phyloP scores from a whole-genome alignment of 1,284 basidiomycete genomes.

The Rugosomyces carneus region DNA sequence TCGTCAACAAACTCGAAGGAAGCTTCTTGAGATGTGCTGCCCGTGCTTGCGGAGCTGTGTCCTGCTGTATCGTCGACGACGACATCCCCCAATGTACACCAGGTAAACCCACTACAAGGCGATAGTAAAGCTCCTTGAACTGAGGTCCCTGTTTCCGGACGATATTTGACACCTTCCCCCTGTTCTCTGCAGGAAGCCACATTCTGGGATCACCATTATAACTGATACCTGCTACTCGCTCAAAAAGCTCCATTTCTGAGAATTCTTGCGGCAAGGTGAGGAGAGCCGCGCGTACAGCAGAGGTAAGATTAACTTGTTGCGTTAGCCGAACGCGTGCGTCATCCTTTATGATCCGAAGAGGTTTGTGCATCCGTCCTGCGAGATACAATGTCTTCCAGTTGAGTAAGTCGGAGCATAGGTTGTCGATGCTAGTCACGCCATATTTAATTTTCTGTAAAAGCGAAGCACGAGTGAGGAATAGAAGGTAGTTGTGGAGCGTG shows the following conservation, averaged over 20 bases:
- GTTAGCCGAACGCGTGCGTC: conserved; percentile 87
- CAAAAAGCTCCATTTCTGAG: conserved; percentile 80
- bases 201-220: conserved; percentile 94
- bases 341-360: conserved; percentile 82
- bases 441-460: conserved; percentile 88
- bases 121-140: conserved; percentile 85
- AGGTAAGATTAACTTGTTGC: conserved; percentile 89
- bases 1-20: conserved; percentile 58
- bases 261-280: conserved; percentile 69
- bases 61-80: conserved; percentile 59
- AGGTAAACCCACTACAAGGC: conserved; percentile 69
- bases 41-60: conserved; percentile 57
- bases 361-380: conserved; percentile 96
- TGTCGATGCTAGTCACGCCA: conserved; percentile 91
- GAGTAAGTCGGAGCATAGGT: conserved; percentile 83
- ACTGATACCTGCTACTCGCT: conserved; percentile 80
- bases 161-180: conserved; percentile 91
- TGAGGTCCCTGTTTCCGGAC: conserved; percentile 77
- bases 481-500: conserved; percentile 6
- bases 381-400: conserved; percentile 95
- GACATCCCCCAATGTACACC: conserved; percentile 65
- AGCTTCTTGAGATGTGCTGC: conserved; percentile 72
- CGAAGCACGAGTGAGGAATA: conserved; percentile 1
- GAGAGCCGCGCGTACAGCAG: conserved; percentile 80
- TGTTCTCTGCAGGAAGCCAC: conserved; percentile 91